These are phyloP conservation scores for Solidago caesia DNA, from an alignment of 129 eudicot species.

Conservation along the genomic window DNA sequence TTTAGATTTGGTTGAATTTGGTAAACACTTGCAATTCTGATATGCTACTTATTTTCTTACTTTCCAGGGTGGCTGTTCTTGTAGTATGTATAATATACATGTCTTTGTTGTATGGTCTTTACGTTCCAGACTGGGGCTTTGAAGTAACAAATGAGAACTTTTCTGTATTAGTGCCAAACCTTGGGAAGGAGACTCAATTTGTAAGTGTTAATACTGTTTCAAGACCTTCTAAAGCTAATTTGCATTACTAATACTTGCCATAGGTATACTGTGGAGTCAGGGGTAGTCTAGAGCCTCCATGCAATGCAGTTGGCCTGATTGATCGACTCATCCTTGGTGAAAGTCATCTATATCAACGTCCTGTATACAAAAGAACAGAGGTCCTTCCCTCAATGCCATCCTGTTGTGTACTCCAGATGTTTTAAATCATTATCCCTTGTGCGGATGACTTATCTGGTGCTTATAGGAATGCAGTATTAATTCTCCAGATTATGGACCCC, in stretches of 20 bases:
- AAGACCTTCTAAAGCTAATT: slow-evolving; percentile 7
- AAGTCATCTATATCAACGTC: slow-evolving; percentile 82
- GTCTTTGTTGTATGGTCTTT: slow-evolving; percentile 79
- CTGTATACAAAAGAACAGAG: slow-evolving; percentile 91
- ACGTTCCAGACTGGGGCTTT: slow-evolving; percentile 83
- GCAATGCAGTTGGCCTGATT: slow-evolving; percentile 88
- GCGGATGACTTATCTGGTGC: slow-evolving; percentile 24
- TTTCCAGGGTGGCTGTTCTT: slow-evolving; percentile 45
- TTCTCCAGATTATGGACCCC: slow-evolving; percentile 97
- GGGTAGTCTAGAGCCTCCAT: slow-evolving; percentile 89
- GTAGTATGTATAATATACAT: slow-evolving; percentile 51
- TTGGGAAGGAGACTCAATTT: slow-evolving; percentile 42
- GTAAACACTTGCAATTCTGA: background rate
- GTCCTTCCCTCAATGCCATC: slow-evolving; percentile 27
- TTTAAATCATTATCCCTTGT: background rate
- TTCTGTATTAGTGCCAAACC: slow-evolving; percentile 22
- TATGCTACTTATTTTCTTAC: slow-evolving; percentile 20
- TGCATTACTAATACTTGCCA: slow-evolving; percentile 1
- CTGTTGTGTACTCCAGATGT: slow-evolving; percentile 10
- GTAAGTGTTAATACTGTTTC: slow-evolving; percentile 40
- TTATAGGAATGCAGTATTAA: slow-evolving; percentile 81
- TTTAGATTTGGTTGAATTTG: slow-evolving; percentile 10
- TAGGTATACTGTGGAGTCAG: slow-evolving; percentile 82
- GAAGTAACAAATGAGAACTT: slow-evolving; percentile 39
- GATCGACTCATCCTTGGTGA: slow-evolving; percentile 81